These are phyloP conservation scores for Pilaira anomala DNA, from an alignment of 192 early-diverging fungal species.

Conservation along the genomic window DNA sequence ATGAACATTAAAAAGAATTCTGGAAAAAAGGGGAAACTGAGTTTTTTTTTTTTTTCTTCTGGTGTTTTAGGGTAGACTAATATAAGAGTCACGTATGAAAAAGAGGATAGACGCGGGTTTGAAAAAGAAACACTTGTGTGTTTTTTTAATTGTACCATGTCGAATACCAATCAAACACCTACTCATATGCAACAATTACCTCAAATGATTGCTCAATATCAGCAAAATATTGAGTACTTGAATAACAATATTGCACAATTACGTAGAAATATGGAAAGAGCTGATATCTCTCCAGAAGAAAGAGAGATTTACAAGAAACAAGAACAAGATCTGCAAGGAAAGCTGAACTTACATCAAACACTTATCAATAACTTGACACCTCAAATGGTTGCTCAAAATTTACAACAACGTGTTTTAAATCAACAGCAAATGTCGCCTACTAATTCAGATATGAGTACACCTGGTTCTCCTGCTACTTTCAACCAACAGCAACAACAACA, in stretches of 20 bases:
- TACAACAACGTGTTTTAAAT: conserved; percentile 20
- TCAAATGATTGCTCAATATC: conserved; percentile 29
- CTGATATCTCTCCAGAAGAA: conserved; percentile 26
- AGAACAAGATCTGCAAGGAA: conserved; percentile 27
- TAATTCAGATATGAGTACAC: conserved; percentile 11
- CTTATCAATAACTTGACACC: conserved; percentile 26
- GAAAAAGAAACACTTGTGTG: no score
- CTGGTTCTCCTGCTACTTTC: conserved; percentile 24
- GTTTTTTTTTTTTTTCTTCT: no score
- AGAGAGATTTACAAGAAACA: conserved; percentile 17
- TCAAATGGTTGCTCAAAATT: conserved; percentile 20
- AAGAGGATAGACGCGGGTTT: no score
- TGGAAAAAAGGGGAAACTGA: not conserved
- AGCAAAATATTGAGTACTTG: conserved; percentile 18
- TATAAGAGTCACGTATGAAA: no score
- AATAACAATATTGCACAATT: conserved; percentile 18
- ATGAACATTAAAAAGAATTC: conserved; percentile 58
- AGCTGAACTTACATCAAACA: conserved; percentile 25
- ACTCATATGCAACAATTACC: conserved; percentile 15
- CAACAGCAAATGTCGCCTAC: conserved; percentile 11
- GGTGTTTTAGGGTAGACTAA: no score
- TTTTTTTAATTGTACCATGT: not conserved
- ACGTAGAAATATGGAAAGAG: conserved; percentile 22
- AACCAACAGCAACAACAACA: not conserved
- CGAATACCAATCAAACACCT: conserved; percentile 10